Evolutionary conservation across 1,284 basidiomycete genomes (phyloP).

Genomic region (Exobasidium cylindrosporum): DNA sequence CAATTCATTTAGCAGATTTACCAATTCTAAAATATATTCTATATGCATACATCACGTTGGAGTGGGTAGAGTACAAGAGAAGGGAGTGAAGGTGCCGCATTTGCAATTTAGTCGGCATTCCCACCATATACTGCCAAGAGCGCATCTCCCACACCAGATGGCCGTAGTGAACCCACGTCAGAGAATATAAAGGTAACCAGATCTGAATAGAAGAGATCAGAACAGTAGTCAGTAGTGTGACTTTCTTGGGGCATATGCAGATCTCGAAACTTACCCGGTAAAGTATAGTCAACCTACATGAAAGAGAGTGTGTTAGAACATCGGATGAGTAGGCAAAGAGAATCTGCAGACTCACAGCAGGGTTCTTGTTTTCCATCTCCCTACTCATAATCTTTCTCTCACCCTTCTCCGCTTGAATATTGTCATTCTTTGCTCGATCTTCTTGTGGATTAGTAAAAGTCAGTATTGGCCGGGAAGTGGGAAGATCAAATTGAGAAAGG

Average conservation of each 20-base stretch:
- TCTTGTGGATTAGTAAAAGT: background rate
- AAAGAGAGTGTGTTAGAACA: background rate
- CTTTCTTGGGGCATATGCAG: constrained; percentile 17
- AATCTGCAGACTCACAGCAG: constrained; percentile 24
- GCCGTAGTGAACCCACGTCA: constrained; percentile 85
- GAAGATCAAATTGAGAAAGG: constrained; percentile 91
- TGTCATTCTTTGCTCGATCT: constrained; percentile 4
- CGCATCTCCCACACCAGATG: constrained; percentile 84
- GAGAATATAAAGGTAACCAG: constrained; percentile 84
- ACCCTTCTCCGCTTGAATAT: background rate
- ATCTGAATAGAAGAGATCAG: too few relatives aligned
- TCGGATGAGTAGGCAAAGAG: constrained; percentile 5
- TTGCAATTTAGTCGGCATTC: constrained; percentile 29
- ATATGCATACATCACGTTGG: too few relatives aligned
- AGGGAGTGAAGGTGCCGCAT: too few relatives aligned
- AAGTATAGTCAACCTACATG: constrained; percentile 8
- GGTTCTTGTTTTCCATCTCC: constrained; percentile 44
- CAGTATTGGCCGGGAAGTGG: constrained; percentile 49
- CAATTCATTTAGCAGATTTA: too few relatives aligned
- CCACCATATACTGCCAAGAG: constrained; percentile 76
- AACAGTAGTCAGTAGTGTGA: constrained; percentile 59
- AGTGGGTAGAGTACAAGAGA: too few relatives aligned
- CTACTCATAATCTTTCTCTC: constrained; percentile 29
- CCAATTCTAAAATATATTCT: too few relatives aligned
- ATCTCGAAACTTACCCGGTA: too few relatives aligned